A percentile compares a stretch with the other conserved stretches of the same genome.
phyloP scores from a whole-genome alignment of 208 protist genomes.

The Wallacemonas sp. region DNA sequence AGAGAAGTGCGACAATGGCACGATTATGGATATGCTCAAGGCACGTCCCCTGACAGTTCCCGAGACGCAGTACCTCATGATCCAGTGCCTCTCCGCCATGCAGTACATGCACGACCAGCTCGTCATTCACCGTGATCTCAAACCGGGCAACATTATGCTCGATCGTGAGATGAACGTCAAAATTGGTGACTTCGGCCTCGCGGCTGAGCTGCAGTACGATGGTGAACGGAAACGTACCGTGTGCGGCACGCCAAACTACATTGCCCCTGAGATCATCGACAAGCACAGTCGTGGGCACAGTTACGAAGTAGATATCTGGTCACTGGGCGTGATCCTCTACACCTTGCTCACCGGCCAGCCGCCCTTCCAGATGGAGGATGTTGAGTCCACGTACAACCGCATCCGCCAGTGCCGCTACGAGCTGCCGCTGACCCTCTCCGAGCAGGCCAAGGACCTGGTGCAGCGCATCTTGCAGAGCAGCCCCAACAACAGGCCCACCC shows the following conservation, averaged over 20 bases:
- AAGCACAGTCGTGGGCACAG: slow-evolving; percentile 90
- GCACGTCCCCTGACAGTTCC: slow-evolving; percentile 86
- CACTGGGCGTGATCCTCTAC: slow-evolving; percentile 98
- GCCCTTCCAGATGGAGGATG: slow-evolving; percentile 97
- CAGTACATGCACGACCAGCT: slow-evolving; percentile 94
- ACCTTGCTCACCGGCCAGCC: slow-evolving; percentile 97
- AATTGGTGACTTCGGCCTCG: slow-evolving; percentile 96
- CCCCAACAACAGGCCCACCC: slow-evolving; percentile 81
- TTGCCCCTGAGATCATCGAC: slow-evolving; percentile 94
- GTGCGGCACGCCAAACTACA: slow-evolving; percentile 97
- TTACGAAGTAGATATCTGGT: slow-evolving; percentile 98
- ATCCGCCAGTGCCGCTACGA: slow-evolving; percentile 94
- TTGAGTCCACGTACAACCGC: slow-evolving; percentile 96
- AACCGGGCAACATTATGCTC: slow-evolving; percentile 97
- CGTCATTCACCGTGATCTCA: slow-evolving; percentile 97
- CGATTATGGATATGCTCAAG: slow-evolving; percentile 97
- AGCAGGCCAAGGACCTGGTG: slow-evolving; percentile 92
- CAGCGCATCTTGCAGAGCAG: slow-evolving; percentile 83
- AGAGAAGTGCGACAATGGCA: slow-evolving; percentile 97
- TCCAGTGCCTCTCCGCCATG: slow-evolving; percentile 93
- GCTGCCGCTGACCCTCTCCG: slow-evolving; percentile 78
- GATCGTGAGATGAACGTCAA: slow-evolving; percentile 89
- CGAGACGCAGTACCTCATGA: slow-evolving; percentile 94
- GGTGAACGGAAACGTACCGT: slow-evolving; percentile 95
- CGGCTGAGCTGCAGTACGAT: slow-evolving; percentile 87